Conservation (phyloP, 1,284 basidiomycete genomes). For the Lentinula novae-zelandiae region DNA sequence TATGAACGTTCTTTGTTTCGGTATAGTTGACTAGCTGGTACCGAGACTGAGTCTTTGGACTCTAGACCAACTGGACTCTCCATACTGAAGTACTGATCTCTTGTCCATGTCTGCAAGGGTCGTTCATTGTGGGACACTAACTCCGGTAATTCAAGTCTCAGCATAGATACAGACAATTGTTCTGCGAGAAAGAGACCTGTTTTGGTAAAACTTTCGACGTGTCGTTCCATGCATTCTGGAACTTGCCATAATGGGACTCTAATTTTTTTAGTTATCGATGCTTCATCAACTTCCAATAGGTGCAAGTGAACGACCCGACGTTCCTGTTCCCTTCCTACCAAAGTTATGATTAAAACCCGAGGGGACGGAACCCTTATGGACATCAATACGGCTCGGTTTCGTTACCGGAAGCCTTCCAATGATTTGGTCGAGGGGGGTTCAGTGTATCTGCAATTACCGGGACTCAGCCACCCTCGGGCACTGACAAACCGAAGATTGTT, state of each 20-base stretch:
- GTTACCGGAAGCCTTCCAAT: neutral
- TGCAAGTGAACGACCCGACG: neutral
- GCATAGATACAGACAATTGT: neutral
- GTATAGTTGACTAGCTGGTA: neutral
- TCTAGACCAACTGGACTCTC: neutral
- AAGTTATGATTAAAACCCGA: neutral
- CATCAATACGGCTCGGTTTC: neutral
- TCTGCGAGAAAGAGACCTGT: neutral
- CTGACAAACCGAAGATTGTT: conserved; percentile 3
- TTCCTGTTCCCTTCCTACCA: neutral
- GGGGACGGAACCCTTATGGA: neutral
- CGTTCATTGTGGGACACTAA: neutral
- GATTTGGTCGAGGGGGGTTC: neutral
- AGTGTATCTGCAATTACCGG: neutral
- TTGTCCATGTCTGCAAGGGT: neutral
- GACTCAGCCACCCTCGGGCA: neutral
- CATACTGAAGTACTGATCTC: no score
- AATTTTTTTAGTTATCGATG: neutral
- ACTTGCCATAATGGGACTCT: neutral
- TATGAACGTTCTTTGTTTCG: neutral
- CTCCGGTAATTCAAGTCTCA: neutral
- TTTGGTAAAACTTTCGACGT: neutral
- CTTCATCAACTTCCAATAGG: neutral
- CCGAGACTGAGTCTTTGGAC: neutral
- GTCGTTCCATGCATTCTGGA: neutral